Evolutionary conservation across 306 rosid genomes (phyloP), one percentile per base, ranked within the genome.

Genomic region (Purshia tridentata): DNA sequence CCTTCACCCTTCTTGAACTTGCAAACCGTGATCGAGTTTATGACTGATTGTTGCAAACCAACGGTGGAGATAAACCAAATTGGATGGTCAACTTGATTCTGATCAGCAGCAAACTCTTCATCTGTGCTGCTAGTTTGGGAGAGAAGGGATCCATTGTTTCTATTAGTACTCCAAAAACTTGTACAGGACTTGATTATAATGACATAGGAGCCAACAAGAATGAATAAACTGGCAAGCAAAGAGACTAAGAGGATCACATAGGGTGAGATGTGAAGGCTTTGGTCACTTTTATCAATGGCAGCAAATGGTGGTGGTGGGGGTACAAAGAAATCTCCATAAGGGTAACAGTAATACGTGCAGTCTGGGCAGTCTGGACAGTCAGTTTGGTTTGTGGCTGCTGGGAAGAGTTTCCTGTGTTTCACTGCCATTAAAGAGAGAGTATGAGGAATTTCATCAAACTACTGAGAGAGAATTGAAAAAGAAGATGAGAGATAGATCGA

Each of bases 401-500:
- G 94, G 66, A 86, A 88, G 75, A 92, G 91, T 22, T 85, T 88
- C 80, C 96, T 82, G 84, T 78, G 88, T 76, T 50, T 85, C 6
- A 55, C 35, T 41, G 88, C 73, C 88, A 86, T 85, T 72, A 64
- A 78, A 75, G 76, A 45, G 37, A 64, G 37, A n/a, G 63, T n/a
- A 40, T 20, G 67, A 46, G 58, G 67, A 71, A 70, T 64, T 19
- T 67, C 72, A 63, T 39, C 62, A 73, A 68, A 54, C 37, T 4
- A 14, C 52, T 42, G 22, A 72, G 53, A 49, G 54, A 56, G 23
- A 57, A 20, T 61, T 63, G 72, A 39, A 60, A 76, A 71, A 65
- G 75, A 82, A 67, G 75, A 66, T 35, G 74, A 68, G 83, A 3
- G 51, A 62, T n/a, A n/a, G 39, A 37, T 23, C 42, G 19, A 52